Evolutionary conservation across 805 yeast genomes (phyloP).

Genomic region (Blastobotrys muscicola): DNA sequence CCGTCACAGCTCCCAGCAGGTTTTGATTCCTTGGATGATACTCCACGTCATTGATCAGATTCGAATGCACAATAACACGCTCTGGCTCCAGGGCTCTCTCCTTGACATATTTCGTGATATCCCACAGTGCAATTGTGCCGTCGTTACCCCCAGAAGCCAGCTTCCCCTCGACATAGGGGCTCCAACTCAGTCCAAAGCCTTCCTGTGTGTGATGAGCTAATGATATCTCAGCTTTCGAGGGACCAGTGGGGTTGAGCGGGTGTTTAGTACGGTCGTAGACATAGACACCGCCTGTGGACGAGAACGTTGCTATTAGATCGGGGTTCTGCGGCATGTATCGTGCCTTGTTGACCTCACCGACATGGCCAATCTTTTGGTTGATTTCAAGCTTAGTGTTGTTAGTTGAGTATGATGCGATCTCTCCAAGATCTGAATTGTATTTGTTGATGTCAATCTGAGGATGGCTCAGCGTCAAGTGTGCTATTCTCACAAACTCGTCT

Average conservation of each 20-base stretch:
- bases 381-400: constrained; percentile 28
- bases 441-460: constrained; percentile 23
- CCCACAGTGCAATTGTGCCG: constrained; percentile 60
- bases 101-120: constrained; percentile 38
- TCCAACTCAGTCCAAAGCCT: constrained; percentile 67
- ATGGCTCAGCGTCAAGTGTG: constrained; percentile 24
- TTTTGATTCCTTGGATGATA: constrained; percentile 59
- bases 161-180: constrained; percentile 47
- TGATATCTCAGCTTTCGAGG: constrained; percentile 42
- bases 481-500: constrained; percentile 39
- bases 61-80: constrained; percentile 23
- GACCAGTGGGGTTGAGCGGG: constrained; percentile 36
- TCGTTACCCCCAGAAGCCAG: constrained; percentile 50
- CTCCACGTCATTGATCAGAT: constrained; percentile 61
- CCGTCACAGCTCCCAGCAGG: constrained; percentile 59
- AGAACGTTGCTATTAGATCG: constrained; percentile 64
- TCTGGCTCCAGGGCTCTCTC: constrained; percentile 6
- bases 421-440: constrained; percentile 30
- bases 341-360: constrained; percentile 65
- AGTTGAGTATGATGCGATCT: constrained; percentile 24
- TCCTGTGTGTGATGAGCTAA: constrained; percentile 38
- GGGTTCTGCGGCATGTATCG: constrained; percentile 80
- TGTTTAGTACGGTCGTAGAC: constrained; percentile 82
- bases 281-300: constrained; percentile 53
- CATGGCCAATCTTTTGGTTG: constrained; percentile 53